These are phyloP conservation scores for Tylopilus vinaceipallidus DNA, from an alignment of 768 basidiomycete genomes.

Conservation along the genomic window DNA sequence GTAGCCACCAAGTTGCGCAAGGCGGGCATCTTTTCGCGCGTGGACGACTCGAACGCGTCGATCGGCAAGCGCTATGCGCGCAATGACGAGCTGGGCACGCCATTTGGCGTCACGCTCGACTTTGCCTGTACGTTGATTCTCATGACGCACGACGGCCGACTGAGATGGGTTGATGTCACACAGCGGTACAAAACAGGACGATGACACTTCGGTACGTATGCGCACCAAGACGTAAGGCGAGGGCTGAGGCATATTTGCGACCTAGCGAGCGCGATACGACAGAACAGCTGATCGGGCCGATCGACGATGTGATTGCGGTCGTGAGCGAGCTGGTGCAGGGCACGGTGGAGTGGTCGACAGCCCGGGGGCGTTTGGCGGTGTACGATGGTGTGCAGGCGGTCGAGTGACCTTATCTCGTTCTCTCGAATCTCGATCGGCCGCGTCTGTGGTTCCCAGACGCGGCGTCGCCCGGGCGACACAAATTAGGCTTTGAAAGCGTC, in stretches of 20 bases:
- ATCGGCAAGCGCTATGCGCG: conserved; percentile 97
- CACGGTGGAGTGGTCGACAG: conserved; percentile 72
- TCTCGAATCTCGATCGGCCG: background rate
- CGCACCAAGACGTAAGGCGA: background rate
- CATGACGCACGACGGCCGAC: too few relatives aligned
- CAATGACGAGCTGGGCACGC: conserved; percentile 98
- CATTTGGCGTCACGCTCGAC: conserved; percentile 93
- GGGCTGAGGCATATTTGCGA: conserved; percentile 1
- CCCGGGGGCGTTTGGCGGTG: conserved; percentile 62
- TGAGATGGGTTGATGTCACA: too few relatives aligned
- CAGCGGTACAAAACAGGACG: conserved; percentile 88
- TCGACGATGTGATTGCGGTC: conserved; percentile 84
- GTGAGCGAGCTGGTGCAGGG: conserved; percentile 80
- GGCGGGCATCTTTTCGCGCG: conserved; percentile 87
- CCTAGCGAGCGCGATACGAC: conserved; percentile 96
- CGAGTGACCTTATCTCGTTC: conserved; percentile 34
- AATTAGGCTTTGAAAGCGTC: conserved; percentile 7
- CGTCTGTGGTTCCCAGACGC: background rate
- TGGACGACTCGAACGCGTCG: conserved; percentile 92
- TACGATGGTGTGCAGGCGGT: conserved; percentile 92
- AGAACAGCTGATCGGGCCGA: conserved; percentile 83
- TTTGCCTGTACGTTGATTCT: conserved; percentile 83
- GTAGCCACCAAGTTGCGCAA: conserved; percentile 83
- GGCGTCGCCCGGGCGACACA: background rate
- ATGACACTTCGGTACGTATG: conserved; percentile 84